Evolutionary conservation across 2,329 filamentous ascomycete genomes (phyloP).

Genomic region (Cladosporium sphaerospermum): DNA sequence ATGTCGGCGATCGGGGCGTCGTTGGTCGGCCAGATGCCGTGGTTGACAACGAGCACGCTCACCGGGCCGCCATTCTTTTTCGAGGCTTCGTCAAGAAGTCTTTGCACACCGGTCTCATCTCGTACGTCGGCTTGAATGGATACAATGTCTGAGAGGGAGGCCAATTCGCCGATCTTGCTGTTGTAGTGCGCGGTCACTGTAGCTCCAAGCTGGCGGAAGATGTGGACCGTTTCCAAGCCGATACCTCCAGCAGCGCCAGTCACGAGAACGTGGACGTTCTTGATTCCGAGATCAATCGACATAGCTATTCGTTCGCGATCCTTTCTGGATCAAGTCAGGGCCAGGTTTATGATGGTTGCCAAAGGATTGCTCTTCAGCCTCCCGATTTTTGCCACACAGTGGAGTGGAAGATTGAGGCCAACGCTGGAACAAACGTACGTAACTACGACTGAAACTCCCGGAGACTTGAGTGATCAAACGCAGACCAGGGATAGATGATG

Average conservation of each 20-base stretch:
- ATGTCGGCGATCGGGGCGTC: slow-evolving; percentile 24
- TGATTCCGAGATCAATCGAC: slow-evolving; percentile 27
- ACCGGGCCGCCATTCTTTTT: slow-evolving; percentile 31
- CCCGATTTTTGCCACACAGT: neutral
- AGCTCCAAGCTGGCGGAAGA: slow-evolving; percentile 29
- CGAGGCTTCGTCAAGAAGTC: slow-evolving; percentile 26
- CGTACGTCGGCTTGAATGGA: slow-evolving; percentile 31
- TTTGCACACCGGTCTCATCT: slow-evolving; percentile 26
- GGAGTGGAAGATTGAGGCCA: neutral
- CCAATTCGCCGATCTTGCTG: slow-evolving; percentile 29
- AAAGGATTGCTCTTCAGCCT: neutral
- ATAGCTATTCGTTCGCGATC: slow-evolving; percentile 10
- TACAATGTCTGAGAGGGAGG: slow-evolving; percentile 19
- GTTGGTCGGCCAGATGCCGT: slow-evolving; percentile 27
- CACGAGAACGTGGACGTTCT: slow-evolving; percentile 29
- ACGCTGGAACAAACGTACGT: neutral
- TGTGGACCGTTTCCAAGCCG: slow-evolving; percentile 24
- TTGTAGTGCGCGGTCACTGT: slow-evolving; percentile 37
- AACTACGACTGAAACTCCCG: neutral
- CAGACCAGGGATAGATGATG: neutral
- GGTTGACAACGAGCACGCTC: slow-evolving; percentile 37
- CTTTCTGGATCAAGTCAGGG: neutral
- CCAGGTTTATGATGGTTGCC: neutral
- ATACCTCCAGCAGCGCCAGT: slow-evolving; percentile 30
- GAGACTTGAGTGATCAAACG: too few relatives aligned